phyloP scores from a whole-genome alignment of 2,329 filamentous ascomycete genomes.

The Cercospora sp. region DNA sequence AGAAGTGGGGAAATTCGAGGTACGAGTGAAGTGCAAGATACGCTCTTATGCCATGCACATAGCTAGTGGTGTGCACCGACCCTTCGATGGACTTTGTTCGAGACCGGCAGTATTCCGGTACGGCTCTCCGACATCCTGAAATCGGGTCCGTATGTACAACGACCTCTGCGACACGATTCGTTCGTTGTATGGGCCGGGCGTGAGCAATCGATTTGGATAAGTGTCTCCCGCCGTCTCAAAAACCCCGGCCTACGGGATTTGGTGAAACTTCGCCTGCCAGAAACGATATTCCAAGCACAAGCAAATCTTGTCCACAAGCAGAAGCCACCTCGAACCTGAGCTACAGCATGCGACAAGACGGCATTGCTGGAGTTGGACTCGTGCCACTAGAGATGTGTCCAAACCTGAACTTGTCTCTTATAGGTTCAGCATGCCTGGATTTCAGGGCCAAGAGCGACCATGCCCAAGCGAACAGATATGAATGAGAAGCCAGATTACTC shows the following conservation, averaged over 20 bases:
- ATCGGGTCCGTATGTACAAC: not conserved
- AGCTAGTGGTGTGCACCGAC: not conserved
- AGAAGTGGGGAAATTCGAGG: constrained; percentile 29
- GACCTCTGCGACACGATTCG: not conserved
- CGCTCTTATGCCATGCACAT: not conserved
- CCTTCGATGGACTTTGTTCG: not conserved
- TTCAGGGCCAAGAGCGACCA: not conserved
- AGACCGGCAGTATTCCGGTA: too few species aligned
- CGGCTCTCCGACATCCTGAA: not conserved
- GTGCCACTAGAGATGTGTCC: not conserved
- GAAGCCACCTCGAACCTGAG: not conserved
- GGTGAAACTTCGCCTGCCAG: not conserved
- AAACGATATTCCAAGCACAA: not conserved
- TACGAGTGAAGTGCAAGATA: not conserved
- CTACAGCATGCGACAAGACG: not conserved
- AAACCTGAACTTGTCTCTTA: not conserved
- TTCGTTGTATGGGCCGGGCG: not conserved
- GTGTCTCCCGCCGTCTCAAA: not conserved
- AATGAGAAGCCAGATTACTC: not conserved
- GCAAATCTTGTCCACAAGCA: not conserved
- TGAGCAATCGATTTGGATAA: not conserved
- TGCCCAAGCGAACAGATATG: not conserved
- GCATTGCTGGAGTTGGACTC: not conserved
- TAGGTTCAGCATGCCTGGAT: not conserved
- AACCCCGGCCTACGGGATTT: not conserved